These are phyloP conservation scores for Cynara cardunculus DNA, from an alignment of 129 eudicot species.

Conservation along the genomic window DNA sequence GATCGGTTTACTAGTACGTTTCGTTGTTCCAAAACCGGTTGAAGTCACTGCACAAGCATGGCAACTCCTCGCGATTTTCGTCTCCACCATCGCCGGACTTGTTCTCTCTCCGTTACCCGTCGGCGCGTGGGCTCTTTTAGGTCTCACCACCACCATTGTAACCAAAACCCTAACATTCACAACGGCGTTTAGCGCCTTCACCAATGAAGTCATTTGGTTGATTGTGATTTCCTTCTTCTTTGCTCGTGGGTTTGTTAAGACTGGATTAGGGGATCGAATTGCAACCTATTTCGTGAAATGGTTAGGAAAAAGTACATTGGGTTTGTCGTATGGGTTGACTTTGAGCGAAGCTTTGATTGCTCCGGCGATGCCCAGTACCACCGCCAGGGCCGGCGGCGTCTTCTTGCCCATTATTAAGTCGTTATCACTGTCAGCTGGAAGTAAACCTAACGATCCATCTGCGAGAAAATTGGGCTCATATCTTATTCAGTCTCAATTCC, in stretches of 20 bases:
- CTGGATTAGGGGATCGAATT: conserved; percentile 81
- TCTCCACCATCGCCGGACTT: conserved; percentile 76
- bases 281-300: conserved; percentile 88
- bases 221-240: conserved; percentile 85
- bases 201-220: conserved; percentile 89
- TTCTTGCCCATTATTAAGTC: conserved; percentile 92
- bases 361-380: conserved; percentile 97
- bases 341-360: conserved; percentile 87
- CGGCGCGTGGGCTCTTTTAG: conserved; percentile 84
- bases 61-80: conserved; percentile 72
- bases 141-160: conserved; percentile 54
- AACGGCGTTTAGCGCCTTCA: conserved; percentile 68
- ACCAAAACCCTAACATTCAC: conserved; percentile 59
- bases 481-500: conserved; percentile 75
- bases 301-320: conserved; percentile 85
- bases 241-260: conserved; percentile 79
- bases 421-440: conserved; percentile 62
- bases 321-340: conserved; percentile 84
- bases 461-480: conserved; percentile 70
- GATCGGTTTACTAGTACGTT: conserved; percentile 55
- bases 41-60: conserved; percentile 85
- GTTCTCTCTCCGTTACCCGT: conserved; percentile 84
- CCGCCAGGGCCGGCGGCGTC: conserved; percentile 95
- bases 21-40: conserved; percentile 54
- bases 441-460: conserved; percentile 63